Conservation (phyloP, 2,329 filamentous ascomycete genomes). For the Colletotrichum sp. region DNA sequence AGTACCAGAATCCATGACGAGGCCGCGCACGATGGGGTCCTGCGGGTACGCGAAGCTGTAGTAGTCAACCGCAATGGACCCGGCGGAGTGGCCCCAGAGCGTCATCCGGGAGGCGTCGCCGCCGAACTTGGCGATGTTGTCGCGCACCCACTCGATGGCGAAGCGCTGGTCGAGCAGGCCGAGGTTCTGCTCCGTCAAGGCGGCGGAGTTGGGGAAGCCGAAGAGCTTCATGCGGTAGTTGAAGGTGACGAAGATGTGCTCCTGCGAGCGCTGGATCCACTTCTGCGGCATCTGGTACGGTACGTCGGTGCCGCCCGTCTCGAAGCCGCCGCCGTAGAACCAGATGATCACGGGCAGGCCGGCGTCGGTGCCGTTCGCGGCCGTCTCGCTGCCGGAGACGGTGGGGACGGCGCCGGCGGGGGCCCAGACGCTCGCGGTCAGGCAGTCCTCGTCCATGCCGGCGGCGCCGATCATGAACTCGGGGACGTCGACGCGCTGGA, state of each 20-base stretch:
- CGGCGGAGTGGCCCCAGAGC: slow-evolving; percentile 54
- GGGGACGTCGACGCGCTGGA: slow-evolving; percentile 13
- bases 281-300: slow-evolving; percentile 30
- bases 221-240: slow-evolving; percentile 36
- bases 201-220: slow-evolving; percentile 34
- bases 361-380: background rate
- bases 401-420: slow-evolving; percentile 1
- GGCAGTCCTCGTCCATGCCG: slow-evolving; percentile 60
- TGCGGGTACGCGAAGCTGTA: slow-evolving; percentile 45
- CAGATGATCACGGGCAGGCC: slow-evolving; percentile 23
- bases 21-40: slow-evolving; percentile 43
- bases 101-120: slow-evolving; percentile 51
- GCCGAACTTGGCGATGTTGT: slow-evolving; percentile 56
- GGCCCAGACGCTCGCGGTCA: slow-evolving; percentile 58
- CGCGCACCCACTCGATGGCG: slow-evolving; percentile 55
- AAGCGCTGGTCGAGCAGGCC: slow-evolving; percentile 59
- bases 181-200: slow-evolving; percentile 42
- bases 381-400: background rate
- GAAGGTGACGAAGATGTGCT: slow-evolving; percentile 33
- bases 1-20: slow-evolving; percentile 43
- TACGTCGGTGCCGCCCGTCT: slow-evolving; percentile 28
- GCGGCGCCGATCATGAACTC: slow-evolving; percentile 20
- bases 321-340: slow-evolving; percentile 32
- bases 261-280: slow-evolving; percentile 32
- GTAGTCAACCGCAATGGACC: slow-evolving; percentile 40